Conservation (phyloP, 495 filamentous ascomycete genomes). For the Tricharina praecox region DNA sequence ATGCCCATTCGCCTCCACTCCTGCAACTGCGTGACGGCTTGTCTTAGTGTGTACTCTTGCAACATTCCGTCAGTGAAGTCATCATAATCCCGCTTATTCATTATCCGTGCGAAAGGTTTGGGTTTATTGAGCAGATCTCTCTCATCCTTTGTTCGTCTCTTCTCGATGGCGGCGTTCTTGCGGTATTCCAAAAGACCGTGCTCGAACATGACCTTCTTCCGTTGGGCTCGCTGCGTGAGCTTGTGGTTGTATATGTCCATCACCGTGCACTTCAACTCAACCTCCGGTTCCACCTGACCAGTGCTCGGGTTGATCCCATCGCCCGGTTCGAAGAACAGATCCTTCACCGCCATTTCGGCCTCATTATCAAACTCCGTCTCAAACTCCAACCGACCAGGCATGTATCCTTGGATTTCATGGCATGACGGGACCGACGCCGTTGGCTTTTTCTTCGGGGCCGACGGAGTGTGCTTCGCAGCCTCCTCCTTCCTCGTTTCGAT, state of each 20-base stretch:
- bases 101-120: conserved; percentile 92
- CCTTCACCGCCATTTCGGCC: conserved; percentile 92
- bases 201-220: conserved; percentile 93
- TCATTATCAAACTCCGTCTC: conserved; percentile 97
- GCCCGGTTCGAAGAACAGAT: conserved; percentile 94
- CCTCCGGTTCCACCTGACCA: conserved; percentile 76
- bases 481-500: conserved; percentile 87
- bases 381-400: conserved; percentile 94
- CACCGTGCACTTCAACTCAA: conserved; percentile 91
- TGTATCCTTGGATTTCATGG: conserved; percentile 95
- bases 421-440: conserved; percentile 72
- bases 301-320: conserved; percentile 73
- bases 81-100: conserved; percentile 84
- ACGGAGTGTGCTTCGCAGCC: conserved; percentile 62
- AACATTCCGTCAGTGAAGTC: conserved; percentile 65
- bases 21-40: conserved; percentile 79
- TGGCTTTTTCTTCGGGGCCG: conserved; percentile 85
- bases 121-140: conserved; percentile 74
- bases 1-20: conserved; percentile 83
- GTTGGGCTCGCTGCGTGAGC: conserved; percentile 75
- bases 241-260: conserved; percentile 98
- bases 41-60: conserved; percentile 76
- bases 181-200: conserved; percentile 83
- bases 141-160: conserved; percentile 93
- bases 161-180: conserved; percentile 71